Evolutionary conservation across 306 rosid species (phyloP).

Genomic region (Vachellia pachyceras): DNA sequence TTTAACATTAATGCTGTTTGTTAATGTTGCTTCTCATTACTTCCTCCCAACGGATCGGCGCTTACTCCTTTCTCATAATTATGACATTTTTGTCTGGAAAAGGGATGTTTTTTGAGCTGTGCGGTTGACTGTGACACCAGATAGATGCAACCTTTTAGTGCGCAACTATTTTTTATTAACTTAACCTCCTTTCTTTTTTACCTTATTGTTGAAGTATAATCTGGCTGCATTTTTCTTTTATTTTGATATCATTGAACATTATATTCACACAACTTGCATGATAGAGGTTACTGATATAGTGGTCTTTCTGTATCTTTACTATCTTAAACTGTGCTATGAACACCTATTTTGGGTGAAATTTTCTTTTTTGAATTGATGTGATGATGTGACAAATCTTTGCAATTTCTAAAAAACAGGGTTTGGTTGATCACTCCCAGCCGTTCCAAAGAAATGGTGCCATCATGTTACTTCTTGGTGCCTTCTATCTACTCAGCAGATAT

Average conservation of each 20-base stretch:
- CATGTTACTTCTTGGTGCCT: conserved; percentile 85
- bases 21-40: neutral
- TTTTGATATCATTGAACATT: conserved; percentile 17
- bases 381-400: conserved; percentile 30
- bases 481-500: conserved; percentile 90
- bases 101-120: neutral
- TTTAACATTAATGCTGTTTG: neutral
- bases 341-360: conserved; percentile 14
- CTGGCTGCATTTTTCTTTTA: neutral
- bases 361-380: conserved; percentile 12
- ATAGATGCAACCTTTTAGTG: conserved; percentile 4
- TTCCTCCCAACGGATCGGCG: neutral
- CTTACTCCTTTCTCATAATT: neutral
- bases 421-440: conserved; percentile 93
- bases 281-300: conserved; percentile 14
- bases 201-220: neutral
- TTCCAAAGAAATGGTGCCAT: conserved; percentile 90
- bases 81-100: neutral
- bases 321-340: neutral
- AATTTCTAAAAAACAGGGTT: conserved; percentile 61
- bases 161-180: neutral
- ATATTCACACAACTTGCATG: conserved; percentile 22
- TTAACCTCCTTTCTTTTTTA: too few species aligned
- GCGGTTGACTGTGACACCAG: neutral
- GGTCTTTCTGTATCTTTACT: neutral